These are phyloP conservation scores for Drechmeria coniospora DNA, from an alignment of 2,329 filamentous ascomycete species.

Conservation along the genomic window DNA sequence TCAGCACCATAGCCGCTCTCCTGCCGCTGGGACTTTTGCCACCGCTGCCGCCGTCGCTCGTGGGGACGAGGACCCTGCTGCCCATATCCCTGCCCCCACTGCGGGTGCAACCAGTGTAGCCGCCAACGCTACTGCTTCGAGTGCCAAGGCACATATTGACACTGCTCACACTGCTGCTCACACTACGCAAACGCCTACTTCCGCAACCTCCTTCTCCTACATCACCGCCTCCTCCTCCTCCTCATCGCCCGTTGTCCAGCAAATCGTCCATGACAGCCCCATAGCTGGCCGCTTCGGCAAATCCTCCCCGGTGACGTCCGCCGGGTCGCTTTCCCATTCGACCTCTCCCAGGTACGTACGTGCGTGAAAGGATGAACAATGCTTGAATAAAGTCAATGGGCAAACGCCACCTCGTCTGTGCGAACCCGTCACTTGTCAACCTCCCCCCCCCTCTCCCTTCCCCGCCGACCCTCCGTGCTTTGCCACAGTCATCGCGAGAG, in stretches of 20 bases:
- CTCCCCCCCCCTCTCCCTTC: slow-evolving; percentile 2
- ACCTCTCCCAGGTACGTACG: slow-evolving; percentile 13
- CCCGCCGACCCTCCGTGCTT: neutral
- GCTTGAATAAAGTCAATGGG: neutral
- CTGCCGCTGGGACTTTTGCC: neutral
- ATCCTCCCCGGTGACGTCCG: slow-evolving; percentile 7
- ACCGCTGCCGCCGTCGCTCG: neutral
- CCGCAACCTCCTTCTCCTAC: slow-evolving; percentile 4
- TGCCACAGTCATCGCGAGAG: neutral
- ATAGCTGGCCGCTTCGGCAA: slow-evolving; percentile 23
- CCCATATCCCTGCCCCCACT: slow-evolving; percentile 1
- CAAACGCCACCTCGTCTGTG: neutral
- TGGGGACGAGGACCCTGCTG: slow-evolving; percentile 1
- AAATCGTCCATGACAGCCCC: slow-evolving; percentile 26
- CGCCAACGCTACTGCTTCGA: too few relatives aligned
- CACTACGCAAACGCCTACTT: neutral
- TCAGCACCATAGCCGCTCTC: too few relatives aligned
- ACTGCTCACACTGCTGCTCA: too few relatives aligned
- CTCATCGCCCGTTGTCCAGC: slow-evolving; percentile 9
- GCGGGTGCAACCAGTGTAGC: too few relatives aligned
- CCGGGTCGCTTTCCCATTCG: slow-evolving; percentile 10
- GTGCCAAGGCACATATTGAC: too few relatives aligned
- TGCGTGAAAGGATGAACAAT: neutral
- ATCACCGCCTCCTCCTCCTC: slow-evolving; percentile 6
- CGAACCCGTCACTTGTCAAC: too few relatives aligned